These are phyloP conservation scores for Nitzschia inconspicua DNA, from an alignment of 108 stramenopile genomes.

Conservation along the genomic window DNA sequence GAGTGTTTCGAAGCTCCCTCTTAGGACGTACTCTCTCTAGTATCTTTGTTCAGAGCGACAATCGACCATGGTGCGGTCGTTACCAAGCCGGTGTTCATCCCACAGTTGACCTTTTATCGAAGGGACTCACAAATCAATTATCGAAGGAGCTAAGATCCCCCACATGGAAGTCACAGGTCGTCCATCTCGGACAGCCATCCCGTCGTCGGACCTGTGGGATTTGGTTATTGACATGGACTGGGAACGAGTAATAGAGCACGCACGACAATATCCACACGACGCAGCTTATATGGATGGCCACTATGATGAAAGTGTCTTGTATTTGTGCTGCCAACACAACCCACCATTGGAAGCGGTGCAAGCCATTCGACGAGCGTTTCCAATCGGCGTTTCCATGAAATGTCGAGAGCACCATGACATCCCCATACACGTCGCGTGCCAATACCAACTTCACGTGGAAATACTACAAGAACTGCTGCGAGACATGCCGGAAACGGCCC, in stretches of 20 bases:
- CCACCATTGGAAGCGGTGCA: slow-evolving; percentile 22
- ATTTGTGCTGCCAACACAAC: slow-evolving; percentile 25
- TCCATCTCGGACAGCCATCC: too few species aligned
- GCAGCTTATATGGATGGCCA: slow-evolving; percentile 24
- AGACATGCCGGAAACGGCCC: slow-evolving; percentile 22
- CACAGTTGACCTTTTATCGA: too few species aligned
- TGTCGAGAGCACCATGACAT: slow-evolving; percentile 21
- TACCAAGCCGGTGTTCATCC: too few species aligned
- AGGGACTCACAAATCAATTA: too few species aligned
- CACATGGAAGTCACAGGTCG: too few species aligned
- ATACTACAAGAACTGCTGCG: slow-evolving; percentile 13
- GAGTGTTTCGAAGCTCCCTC: too few species aligned
- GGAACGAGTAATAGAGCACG: slow-evolving; percentile 2
- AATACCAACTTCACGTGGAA: slow-evolving; percentile 5
- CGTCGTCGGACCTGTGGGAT: slow-evolving; percentile 29
- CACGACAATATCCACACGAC: slow-evolving; percentile 14
- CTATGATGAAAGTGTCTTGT: slow-evolving; percentile 31
- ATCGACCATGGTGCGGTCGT: too few species aligned
- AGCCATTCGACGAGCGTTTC: slow-evolving; percentile 26
- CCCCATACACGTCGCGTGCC: slow-evolving; percentile 35
- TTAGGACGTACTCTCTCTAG: too few species aligned
- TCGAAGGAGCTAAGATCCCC: too few species aligned
- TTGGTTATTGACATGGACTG: slow-evolving; percentile 24
- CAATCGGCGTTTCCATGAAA: neutral
- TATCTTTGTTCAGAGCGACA: too few species aligned